Percentiles rank a stretch among this genome's conserved stretches.
These are phyloP conservation scores for Aspergillus sp. DNA, from an alignment of 2,329 filamentous ascomycete species.

Conservation along the genomic window DNA sequence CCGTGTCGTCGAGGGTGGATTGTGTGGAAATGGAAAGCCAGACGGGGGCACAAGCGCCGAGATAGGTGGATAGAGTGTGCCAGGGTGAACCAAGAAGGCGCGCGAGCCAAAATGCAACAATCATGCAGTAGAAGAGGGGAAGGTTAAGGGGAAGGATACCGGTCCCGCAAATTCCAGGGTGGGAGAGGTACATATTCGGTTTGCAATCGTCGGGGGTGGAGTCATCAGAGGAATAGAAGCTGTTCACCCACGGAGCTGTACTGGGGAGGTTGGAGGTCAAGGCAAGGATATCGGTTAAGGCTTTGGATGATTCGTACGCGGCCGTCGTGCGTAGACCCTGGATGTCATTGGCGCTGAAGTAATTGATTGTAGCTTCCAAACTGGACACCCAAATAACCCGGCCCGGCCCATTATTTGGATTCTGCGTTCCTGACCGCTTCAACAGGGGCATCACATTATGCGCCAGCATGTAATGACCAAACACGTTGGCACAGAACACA, in stretches of 20 bases:
- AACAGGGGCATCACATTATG: slow-evolving; percentile 75
- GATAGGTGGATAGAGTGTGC: slow-evolving; percentile 73
- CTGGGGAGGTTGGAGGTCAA: slow-evolving; percentile 65
- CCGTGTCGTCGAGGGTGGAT: slow-evolving; percentile 30
- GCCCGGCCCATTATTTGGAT: slow-evolving; percentile 39
- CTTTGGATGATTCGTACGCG: slow-evolving; percentile 82
- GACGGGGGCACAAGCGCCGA: slow-evolving; percentile 66
- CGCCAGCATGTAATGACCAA: slow-evolving; percentile 86
- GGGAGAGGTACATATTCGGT: slow-evolving; percentile 68
- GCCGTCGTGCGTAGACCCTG: slow-evolving; percentile 59
- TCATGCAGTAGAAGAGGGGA: slow-evolving; percentile 64
- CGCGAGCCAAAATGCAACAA: slow-evolving; percentile 60
- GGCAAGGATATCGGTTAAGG: slow-evolving; percentile 75
- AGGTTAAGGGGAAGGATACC: slow-evolving; percentile 68
- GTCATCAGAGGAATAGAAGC: slow-evolving; percentile 47
- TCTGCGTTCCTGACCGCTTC: slow-evolving; percentile 33
- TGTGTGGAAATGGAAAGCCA: slow-evolving; percentile 69
- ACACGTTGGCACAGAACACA: slow-evolving; percentile 86
- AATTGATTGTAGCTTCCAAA: slow-evolving; percentile 58
- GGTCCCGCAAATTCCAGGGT: slow-evolving; percentile 82
- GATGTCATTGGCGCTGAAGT: slow-evolving; percentile 63
- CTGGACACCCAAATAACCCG: slow-evolving; percentile 84
- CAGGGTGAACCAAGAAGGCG: slow-evolving; percentile 80
- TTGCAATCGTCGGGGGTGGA: slow-evolving; percentile 6
- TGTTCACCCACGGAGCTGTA: slow-evolving; percentile 49